These are phyloP conservation scores for Nakaseomyces kungkrabaensis DNA, from an alignment of 1,139 yeast genomes.

Conservation along the genomic window DNA sequence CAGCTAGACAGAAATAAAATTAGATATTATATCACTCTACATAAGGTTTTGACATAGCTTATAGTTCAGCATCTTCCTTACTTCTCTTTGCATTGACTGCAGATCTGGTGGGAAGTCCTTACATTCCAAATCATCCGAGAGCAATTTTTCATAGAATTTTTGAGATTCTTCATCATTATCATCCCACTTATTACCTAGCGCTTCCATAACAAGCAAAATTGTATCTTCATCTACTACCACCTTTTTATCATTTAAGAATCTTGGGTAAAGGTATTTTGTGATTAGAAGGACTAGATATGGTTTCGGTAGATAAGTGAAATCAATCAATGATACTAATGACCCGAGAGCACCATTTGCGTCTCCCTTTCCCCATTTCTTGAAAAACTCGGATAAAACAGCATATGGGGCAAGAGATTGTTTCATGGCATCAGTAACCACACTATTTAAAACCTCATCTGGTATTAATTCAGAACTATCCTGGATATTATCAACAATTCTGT, in stretches of 20 bases:
- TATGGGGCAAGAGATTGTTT: slow-evolving; percentile 65
- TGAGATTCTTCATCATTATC: slow-evolving; percentile 11
- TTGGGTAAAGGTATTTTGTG: slow-evolving; percentile 23
- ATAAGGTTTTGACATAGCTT: slow-evolving; percentile 27
- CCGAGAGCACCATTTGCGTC: slow-evolving; percentile 28
- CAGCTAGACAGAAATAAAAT: too few relatives aligned
- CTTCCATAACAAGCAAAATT: slow-evolving; percentile 17
- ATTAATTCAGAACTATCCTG: slow-evolving; percentile 15
- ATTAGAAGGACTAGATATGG: slow-evolving; percentile 34
- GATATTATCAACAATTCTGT: slow-evolving; percentile 39
- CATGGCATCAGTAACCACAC: slow-evolving; percentile 41
- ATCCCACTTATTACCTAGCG: slow-evolving; percentile 20
- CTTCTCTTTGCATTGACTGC: slow-evolving; percentile 11
- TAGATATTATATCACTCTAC: slow-evolving; percentile 2
- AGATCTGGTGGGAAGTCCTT: slow-evolving; percentile 15
- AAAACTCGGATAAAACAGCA: slow-evolving; percentile 51
- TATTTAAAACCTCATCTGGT: slow-evolving; percentile 22
- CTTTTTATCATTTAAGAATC: slow-evolving; percentile 16
- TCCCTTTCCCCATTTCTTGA: slow-evolving; percentile 27
- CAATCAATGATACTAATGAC: slow-evolving; percentile 44
- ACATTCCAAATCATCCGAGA: slow-evolving; percentile 7
- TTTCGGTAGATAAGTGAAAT: slow-evolving; percentile 57
- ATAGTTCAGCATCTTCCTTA: slow-evolving; percentile 19
- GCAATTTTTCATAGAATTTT: slow-evolving; percentile 12
- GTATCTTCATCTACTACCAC: slow-evolving; percentile 14